A percentile compares a stretch with the other conserved stretches of the same genome.
Evolutionary conservation across 345 rosid genomes (phyloP).

Genomic region (Rubroshorea leprosula): DNA sequence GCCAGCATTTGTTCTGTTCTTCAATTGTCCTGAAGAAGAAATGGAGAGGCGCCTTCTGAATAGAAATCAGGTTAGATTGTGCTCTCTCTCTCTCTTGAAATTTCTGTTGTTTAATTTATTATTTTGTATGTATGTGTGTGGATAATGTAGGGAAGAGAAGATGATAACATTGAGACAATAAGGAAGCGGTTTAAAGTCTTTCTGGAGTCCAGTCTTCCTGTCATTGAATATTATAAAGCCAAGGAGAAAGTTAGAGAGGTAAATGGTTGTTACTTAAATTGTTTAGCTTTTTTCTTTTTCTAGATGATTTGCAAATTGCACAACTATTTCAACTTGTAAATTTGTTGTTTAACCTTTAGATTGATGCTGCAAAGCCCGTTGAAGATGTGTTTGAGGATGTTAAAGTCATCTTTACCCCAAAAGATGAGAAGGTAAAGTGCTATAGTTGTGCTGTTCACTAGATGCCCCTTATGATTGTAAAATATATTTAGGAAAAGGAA

Average conservation of each 20-base stretch:
- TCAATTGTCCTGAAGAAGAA: conserved; percentile 60
- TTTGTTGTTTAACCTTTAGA: conserved; percentile 28
- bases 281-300: neutral
- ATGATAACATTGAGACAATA: conserved; percentile 61
- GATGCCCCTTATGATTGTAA: neutral
- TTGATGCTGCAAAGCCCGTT: conserved; percentile 61
- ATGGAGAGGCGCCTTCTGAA: conserved; percentile 53
- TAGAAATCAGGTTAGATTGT: conserved; percentile 61
- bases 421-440: conserved; percentile 43
- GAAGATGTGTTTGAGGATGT: conserved; percentile 64
- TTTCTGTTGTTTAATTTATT: conserved; percentile 11
- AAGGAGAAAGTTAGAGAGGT: conserved; percentile 66
- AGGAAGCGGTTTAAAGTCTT: conserved; percentile 62
- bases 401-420: conserved; percentile 35
- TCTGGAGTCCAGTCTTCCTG: conserved; percentile 55
- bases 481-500: neutral
- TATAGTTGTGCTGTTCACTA: conserved; percentile 7
- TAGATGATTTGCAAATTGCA: neutral
- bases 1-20: conserved; percentile 55
- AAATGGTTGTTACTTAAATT: neutral
- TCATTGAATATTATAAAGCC: conserved; percentile 40
- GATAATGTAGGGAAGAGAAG: conserved; percentile 59
- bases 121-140: neutral
- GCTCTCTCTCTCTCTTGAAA: neutral
- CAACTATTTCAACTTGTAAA: conserved; percentile 1